Base-by-base conservation (phyloP, 768 basidiomycete genomes). In the Jaapia argillacea region DNA sequence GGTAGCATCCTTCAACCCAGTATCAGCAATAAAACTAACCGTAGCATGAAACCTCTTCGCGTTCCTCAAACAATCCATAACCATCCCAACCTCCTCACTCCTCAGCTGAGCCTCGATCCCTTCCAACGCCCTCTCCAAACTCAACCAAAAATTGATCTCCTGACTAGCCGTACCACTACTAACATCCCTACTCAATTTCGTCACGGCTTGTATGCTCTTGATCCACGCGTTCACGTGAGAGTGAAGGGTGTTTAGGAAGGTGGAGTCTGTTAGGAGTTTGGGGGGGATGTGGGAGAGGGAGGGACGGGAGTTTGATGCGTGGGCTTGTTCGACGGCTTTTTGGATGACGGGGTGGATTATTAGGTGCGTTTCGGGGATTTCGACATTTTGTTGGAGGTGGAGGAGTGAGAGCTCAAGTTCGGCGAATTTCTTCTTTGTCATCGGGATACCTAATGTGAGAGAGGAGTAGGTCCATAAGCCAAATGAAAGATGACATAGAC, bases 391-490 rank as follows among this genome's bases (percentile, higher is more conserved):
- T 57, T 98, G 94, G 4, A 98, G 73, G 58, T 99, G 96, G 1
- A 98, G 68, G 13, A 98, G 67, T 2, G 90, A 92, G 6, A 97
- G 66, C 61, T 99, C 94, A 44, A 98, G 80, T 54, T 99, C 96
- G 5, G 96, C 94, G 56, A 98, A 97, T 65, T 97, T 98, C 71
- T 93, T 93, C 77, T 97, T 98, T 37, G 94, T 92, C 74, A 96
- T 89, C 3, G 96, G 96, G 45, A 99, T 98, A 40, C 82, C 82
- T 77, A 7, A 22, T 22, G 7, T 38, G 10, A 10, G 12, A 10
- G 10, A 38, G 37, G n/a, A n/a, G n/a, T n/a, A n/a, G n/a, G n/a
- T n/a, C n/a, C n/a, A n/a, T n/a, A n/a, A n/a, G n/a, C n/a, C n/a
- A n/a, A 10, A 21, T 22, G 37, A 44, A 21, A 39, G 21, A 18